Evolutionary conservation across 2,329 filamentous ascomycete genomes (phyloP).

Genomic region (Colletotrichum higginsianum): DNA sequence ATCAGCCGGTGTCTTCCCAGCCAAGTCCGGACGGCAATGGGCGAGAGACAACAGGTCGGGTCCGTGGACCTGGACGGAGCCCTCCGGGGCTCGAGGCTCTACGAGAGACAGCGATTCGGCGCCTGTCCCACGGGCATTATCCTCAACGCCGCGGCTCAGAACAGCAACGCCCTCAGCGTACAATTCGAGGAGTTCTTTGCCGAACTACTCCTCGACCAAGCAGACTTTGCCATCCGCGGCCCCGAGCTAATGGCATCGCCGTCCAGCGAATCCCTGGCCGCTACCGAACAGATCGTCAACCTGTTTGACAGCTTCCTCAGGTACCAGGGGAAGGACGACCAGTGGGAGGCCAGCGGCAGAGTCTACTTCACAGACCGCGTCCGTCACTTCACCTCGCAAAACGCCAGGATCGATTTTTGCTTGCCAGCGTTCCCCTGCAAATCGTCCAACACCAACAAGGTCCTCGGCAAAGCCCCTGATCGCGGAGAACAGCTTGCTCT

Average conservation of each 20-base stretch:
- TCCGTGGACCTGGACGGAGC: slow-evolving; percentile 23
- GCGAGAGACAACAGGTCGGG: slow-evolving; percentile 11
- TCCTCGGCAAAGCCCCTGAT: slow-evolving; percentile 51
- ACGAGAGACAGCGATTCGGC: slow-evolving; percentile 23
- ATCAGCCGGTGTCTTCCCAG: slow-evolving; percentile 27
- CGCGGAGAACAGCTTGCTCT: slow-evolving; percentile 54
- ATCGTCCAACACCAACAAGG: slow-evolving; percentile 54
- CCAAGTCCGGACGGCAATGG: slow-evolving; percentile 5
- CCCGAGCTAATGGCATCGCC: neutral
- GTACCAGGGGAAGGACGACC: slow-evolving; percentile 45
- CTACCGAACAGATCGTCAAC: slow-evolving; percentile 25
- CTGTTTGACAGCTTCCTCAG: slow-evolving; percentile 48
- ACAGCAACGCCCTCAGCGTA: slow-evolving; percentile 12
- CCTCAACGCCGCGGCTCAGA: slow-evolving; percentile 17
- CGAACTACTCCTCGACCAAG: slow-evolving; percentile 30
- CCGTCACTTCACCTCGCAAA: slow-evolving; percentile 45
- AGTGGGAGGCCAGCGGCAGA: slow-evolving; percentile 45
- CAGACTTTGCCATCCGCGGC: slow-evolving; percentile 36
- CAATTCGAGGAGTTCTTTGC: slow-evolving; percentile 33
- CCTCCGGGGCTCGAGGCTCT: slow-evolving; percentile 23
- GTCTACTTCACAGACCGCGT: slow-evolving; percentile 45
- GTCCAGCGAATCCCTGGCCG: neutral
- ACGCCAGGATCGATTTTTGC: slow-evolving; percentile 47
- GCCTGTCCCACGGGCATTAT: slow-evolving; percentile 25
- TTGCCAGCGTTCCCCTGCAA: slow-evolving; percentile 59